Evolutionary conservation across 148 eudicot species (phyloP), one percentile per base, ranked within the genome.

Genomic region (Amaranthus cruentus): DNA sequence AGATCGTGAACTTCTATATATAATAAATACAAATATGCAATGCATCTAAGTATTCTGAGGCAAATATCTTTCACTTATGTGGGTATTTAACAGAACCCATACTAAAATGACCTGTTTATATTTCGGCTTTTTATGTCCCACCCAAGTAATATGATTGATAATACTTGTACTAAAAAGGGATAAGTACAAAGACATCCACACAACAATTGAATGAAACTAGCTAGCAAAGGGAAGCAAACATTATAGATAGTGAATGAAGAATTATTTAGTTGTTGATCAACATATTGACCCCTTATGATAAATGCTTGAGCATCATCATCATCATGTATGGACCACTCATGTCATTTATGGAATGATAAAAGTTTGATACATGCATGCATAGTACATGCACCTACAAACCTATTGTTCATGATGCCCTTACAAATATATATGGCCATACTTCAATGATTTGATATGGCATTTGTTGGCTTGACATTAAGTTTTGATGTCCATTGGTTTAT

Each of bases 311-410:
- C 70, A 64, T 71, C 74, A 55, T 55, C 38, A 63, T 60, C 55
- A 73, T 55, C 51, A 47, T 55, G 55, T 65, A 49, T 65, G 80
- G 80, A 77, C 80, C 80, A 72, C 75, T 48, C 12, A 66, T 66
- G 63, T 66, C 77, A 55, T 48, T 6, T 15, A 12, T 7, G 6
- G 69, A 56, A 47, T 56, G 76, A 66, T 78, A 67, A 28, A 28
- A 66, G 72, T 60, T 18, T 48, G 72, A 59, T 61, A 71, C 62
- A 55, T 78, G 64, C 66, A 78, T 73, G 66, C 72, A 59, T 52
- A 50, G 47, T 67, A 60, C 72, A 70, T 70, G 74, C 70, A 65
- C 43, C 76, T 73, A 47, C 38, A 28, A 14, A 65, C 8, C 13
- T 74, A 64, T 74, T 13, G 10, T 55, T 5, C 10, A 8, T 61